Evolutionary conservation across 2,329 filamentous ascomycete genomes (phyloP), one percentile per base, ranked within the genome.

Genomic region (Dactylellina cionopaga): DNA sequence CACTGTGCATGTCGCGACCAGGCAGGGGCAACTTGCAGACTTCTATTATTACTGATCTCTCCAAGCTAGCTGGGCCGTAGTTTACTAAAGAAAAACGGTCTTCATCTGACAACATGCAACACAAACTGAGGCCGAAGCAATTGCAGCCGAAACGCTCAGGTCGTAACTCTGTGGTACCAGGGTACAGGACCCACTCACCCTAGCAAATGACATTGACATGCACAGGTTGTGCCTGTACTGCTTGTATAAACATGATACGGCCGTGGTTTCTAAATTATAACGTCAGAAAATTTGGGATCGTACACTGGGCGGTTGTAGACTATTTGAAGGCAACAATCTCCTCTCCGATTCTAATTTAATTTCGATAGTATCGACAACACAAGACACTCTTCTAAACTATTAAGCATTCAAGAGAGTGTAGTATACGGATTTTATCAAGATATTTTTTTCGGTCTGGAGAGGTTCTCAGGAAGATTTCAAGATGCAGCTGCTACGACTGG

Each of bases 31-130:
- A 1, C 27, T 17, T 58, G 51, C 51, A 49, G 51, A 51, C 33
- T 66, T 66, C 62, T 66, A 66, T 66, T 37, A 64, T 64, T 66
- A 66, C 31, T 37, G 43, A 58, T 43, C 41, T 17, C 35, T 44
- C 46, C 22, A 44, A 13, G 37, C 22, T 19, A 24, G 22, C 19
- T 13, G 31, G 46, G 22, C 17, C 11, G 39, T 25, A 29, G n/a
- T n/a, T n/a, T n/a, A 31, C 31, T 15, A 7, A 33, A 11, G 24
- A 31, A 17, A 46, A 55, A n/a, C n/a, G n/a, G n/a, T n/a, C n/a
- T n/a, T n/a, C n/a, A 13, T 35, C 54, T 59, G 29, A 66, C 52
- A 54, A 54, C 43, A 29, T 35, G 47, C 29, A 37, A 58, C 35
- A 22, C 35, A 68, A 52, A 54, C 24, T 17, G 5, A 37, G 37